Evolutionary conservation across 768 basidiomycete genomes (phyloP), one percentile per base, ranked within the genome.

Genomic region (Gloeostereum incarnatum): DNA sequence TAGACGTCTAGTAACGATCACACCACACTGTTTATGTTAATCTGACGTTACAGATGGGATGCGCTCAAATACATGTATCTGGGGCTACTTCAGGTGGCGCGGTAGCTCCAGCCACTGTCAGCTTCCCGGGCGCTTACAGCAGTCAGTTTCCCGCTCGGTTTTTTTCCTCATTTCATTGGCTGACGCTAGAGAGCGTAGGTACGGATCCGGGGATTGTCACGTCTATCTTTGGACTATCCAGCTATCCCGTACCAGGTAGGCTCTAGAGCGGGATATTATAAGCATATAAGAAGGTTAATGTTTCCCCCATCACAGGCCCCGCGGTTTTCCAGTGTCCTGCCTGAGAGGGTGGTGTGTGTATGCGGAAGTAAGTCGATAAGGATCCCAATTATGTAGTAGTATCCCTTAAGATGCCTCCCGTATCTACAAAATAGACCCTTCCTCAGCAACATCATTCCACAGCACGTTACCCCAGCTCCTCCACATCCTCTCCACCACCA

Each of bases 401-500:
- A n/a, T n/a, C n/a, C n/a, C n/a, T n/a, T n/a, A n/a, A n/a, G n/a
- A n/a, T n/a, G n/a, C n/a, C n/a, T n/a, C n/a, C n/a, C n/a, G n/a
- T n/a, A n/a, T n/a, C n/a, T n/a, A n/a, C n/a, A n/a, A 24, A 22
- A 22, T 5, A 8, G 33, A 3, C 13, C 44, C 41, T 24, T 47
- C 46, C 5, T 35, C 46, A 36, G 47, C 49, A 31, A 53, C 47
- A 24, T 35, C 42, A n/a, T 52, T 60, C 84, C 79, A 91, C 14
- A 86, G 64, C n/a, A 65, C 61, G 5, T 49, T 58, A 1, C 82
- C 82, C 89, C 90, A 97, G 39, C 76, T 77, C 49, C 82, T 74
- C 88, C 91, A 90, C 78, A 94, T 90, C 52, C 88, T 61, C 35
- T 90, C 77, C 4, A 94, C 64, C 2, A 92, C 81, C 32, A 68